Percentiles rank a stretch among this genome's conserved stretches.
Evolutionary conservation across 345 rosid species (phyloP).

Genomic region (Gossypium rotundifolium): DNA sequence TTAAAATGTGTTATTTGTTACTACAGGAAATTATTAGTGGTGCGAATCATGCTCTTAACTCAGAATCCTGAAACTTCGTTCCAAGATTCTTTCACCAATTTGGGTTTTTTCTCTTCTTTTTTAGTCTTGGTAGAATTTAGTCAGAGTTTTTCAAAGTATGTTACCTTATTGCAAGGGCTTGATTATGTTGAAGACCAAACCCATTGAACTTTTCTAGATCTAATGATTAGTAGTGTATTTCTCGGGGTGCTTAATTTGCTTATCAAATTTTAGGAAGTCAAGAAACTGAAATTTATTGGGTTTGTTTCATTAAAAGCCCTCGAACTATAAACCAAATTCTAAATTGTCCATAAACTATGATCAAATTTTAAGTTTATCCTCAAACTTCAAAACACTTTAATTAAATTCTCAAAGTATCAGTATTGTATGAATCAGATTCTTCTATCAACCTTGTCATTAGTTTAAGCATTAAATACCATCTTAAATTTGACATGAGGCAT

Average conservation of each 20-base stretch:
- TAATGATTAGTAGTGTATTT: neutral
- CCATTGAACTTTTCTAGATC: neutral
- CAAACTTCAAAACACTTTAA: too few relatives aligned
- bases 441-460: too few relatives aligned
- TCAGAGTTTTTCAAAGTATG: neutral
- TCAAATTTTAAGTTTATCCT: too few relatives aligned
- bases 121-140: neutral
- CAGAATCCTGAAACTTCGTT: neutral
- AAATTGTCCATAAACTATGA: too few relatives aligned
- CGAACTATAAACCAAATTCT: too few relatives aligned
- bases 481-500: too few relatives aligned
- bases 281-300: neutral
- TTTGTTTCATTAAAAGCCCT: too few relatives aligned
- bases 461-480: too few relatives aligned
- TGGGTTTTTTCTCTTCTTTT: too few relatives aligned
- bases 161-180: neutral
- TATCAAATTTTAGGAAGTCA: neutral
- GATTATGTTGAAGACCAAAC: neutral
- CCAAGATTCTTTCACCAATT: neutral
- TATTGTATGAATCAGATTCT: too few relatives aligned
- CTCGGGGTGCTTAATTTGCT: neutral
- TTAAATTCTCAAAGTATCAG: too few relatives aligned
- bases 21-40: neutral
- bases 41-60: neutral
- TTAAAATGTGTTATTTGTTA: neutral